Conservation (phyloP, 139 green algal genomes). For the Desmodesmus armatus region DNA sequence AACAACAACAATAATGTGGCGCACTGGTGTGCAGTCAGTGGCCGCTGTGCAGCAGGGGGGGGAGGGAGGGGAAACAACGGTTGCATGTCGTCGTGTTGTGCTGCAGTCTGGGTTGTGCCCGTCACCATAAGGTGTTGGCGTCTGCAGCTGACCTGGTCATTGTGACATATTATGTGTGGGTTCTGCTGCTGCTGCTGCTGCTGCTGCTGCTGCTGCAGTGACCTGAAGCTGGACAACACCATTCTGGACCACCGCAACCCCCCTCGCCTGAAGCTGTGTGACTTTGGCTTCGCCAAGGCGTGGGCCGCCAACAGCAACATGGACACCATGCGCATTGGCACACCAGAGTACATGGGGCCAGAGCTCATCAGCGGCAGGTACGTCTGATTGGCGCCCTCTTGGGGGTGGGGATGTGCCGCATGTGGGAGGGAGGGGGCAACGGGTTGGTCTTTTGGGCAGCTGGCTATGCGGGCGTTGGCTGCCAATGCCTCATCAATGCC, state of each 20-base stretch:
- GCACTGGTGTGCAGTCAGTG: slow-evolving; percentile 60
- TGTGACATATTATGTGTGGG: too few species aligned
- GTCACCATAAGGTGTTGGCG: too few species aligned
- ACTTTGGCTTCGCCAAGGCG: slow-evolving; percentile 80
- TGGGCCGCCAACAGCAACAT: slow-evolving; percentile 70
- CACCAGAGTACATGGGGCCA: slow-evolving; percentile 74
- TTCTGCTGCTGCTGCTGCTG: slow-evolving; percentile 83
- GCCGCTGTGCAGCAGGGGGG: too few species aligned
- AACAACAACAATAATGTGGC: slow-evolving; percentile 87
- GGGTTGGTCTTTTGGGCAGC: too few species aligned
- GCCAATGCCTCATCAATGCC: too few species aligned
- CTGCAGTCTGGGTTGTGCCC: too few species aligned
- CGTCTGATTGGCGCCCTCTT: neutral
- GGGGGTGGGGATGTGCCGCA: neutral
- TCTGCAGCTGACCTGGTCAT: too few species aligned
- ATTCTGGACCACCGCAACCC: slow-evolving; percentile 69
- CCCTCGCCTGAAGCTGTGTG: slow-evolving; percentile 74
- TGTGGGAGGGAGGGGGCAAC: neutral
- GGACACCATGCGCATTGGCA: slow-evolving; percentile 76
- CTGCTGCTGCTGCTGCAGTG: slow-evolving; percentile 81
- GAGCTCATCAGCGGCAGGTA: slow-evolving; percentile 66
- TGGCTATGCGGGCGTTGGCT: too few species aligned
- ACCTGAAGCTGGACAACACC: slow-evolving; percentile 78
- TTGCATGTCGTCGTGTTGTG: too few species aligned
- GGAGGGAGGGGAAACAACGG: too few species aligned